Evolutionary conservation across 805 yeast genomes (phyloP), one percentile per base, ranked within the genome.

Genomic region (Candida palmyrensis): DNA sequence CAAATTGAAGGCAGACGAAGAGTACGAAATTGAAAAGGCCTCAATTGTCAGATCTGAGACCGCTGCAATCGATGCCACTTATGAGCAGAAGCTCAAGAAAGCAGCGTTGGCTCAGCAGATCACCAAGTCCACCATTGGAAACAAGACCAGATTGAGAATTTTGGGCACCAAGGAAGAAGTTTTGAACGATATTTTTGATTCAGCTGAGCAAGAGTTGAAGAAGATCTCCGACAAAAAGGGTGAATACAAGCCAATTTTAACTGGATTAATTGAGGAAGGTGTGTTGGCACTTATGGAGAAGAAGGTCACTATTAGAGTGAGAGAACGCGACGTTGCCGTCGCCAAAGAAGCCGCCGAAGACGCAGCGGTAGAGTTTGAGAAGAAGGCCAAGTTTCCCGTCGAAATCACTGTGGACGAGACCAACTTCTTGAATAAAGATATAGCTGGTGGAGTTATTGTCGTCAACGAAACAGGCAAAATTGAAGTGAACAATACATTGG

Each of bases 11-110:
- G 96, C 97, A 27, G 96, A 94, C 59, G 98, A 92, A 64, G 99
- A 92, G 68, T 92, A 90, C 59, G 97, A 92, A 64, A 89, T 92
- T 52, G 98, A 92, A 60, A 92, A 92, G 72, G 90, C 96, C 15
- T 79, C 87, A 37, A 79, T 92, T 53, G 97, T 92, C 38, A 85
- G 97, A 54, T 74, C 87, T 10, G 98, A 92, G 65, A 83, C 83
- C 36, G 81, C 92, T 32, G 77, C 89, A 33, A 87, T 92, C 47
- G 98, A 92, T 58, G 66, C 80, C 13, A 66, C 74, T 25, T 86
- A 80, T 57, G 89, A 82, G 43, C 79, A 76, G 48, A 87, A 85
- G 57, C 73, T 84, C 66, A 90, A 92, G 71, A 92, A 90, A 62
- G 89, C 95, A 2, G 68, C 87, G 20, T 78, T 92, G 59, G 84